Base-by-base conservation (phyloP, 352 stramenopile genomes). In the Phytophthora meadii region DNA sequence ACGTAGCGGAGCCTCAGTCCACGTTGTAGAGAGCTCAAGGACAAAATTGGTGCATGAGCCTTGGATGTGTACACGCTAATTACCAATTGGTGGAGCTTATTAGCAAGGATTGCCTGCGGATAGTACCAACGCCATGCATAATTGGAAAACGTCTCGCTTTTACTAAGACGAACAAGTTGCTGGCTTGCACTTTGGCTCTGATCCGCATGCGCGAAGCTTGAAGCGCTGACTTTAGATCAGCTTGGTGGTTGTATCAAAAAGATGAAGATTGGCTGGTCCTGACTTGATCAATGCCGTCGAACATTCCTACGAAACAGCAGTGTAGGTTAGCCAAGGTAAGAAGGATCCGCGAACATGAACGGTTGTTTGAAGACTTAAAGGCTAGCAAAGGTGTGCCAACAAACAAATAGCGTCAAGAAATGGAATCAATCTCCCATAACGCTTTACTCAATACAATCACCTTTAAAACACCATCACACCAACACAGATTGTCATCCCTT, bases 11-110 rank as follows among this genome's bases (percentile, higher is more conserved):
- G 19, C n/a, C 40, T 47, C 5, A 17, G 28, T 47, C 8, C 15
- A 28, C 17, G 40, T n/a, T 47, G 40, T 15, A 47, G 19, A 47
- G 40, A 47, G 17, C n/a, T 47, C n/a, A 9, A 42, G 37, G 37
- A 17, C 37, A 42, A 22, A 42, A 42, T n/a, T 17, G 37, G 37
- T 42, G 11, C 37, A 42, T 4, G 37, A n/a, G 37, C 37, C 24
- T 47, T 27, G 19, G 40, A 47, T 47, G 40, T 47, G 40, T 47
- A 47, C 40, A 28, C 40, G 12, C 12, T 42, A n/a, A n/a, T 19
- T 19, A 19, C 12, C 37, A 42, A 42, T 19, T 36, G 30, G 37
- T 42, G 17, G 37, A 19, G 12, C 12, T 42, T 42, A n/a, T 22
- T 6, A 15, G 10, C 37, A 19, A 10, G 0, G 9, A 19, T 42